phyloP scores from a whole-genome alignment of 2,329 filamentous ascomycete genomes.

The Leptographium lundbergii region DNA sequence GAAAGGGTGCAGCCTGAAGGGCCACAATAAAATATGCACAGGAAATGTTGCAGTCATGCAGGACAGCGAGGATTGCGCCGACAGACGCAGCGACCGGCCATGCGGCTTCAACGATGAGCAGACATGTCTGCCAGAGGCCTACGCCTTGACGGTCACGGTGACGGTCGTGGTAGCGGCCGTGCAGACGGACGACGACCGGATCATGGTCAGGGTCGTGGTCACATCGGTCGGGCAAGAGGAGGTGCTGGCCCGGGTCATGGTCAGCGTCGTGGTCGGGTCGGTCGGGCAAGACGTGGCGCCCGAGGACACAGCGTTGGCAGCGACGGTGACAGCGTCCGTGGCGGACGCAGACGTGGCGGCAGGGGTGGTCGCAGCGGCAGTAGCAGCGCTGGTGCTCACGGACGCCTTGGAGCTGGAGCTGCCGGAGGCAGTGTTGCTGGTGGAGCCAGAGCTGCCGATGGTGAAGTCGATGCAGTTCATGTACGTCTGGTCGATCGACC shows the following conservation, averaged over 20 bases:
- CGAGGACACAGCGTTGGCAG: not conserved
- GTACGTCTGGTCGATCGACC: conserved; percentile 33
- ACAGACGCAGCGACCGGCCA: not conserved
- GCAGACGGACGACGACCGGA: not conserved
- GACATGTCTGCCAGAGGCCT: not conserved
- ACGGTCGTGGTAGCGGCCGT: not conserved
- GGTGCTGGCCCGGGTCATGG: not conserved
- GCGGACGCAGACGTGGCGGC: not conserved
- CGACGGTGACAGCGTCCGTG: not conserved
- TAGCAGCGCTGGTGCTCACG: not conserved
- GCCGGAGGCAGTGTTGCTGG: not conserved
- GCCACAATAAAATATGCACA: not conserved
- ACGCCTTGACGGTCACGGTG: not conserved
- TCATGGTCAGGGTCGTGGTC: not conserved
- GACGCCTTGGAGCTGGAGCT: not conserved
- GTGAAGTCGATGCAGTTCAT: conserved; percentile 41
- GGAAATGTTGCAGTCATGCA: not conserved
- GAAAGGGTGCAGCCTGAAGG: not conserved
- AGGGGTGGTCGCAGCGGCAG: not conserved
- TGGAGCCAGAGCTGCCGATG: conserved; percentile 1
- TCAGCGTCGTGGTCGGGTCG: not conserved
- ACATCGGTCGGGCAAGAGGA: not conserved
- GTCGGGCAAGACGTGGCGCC: not conserved
- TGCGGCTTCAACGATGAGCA: not conserved
- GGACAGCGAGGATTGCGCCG: not conserved